Evolutionary conservation across 805 yeast genomes (phyloP).

Genomic region (Candida rishiriensis): DNA sequence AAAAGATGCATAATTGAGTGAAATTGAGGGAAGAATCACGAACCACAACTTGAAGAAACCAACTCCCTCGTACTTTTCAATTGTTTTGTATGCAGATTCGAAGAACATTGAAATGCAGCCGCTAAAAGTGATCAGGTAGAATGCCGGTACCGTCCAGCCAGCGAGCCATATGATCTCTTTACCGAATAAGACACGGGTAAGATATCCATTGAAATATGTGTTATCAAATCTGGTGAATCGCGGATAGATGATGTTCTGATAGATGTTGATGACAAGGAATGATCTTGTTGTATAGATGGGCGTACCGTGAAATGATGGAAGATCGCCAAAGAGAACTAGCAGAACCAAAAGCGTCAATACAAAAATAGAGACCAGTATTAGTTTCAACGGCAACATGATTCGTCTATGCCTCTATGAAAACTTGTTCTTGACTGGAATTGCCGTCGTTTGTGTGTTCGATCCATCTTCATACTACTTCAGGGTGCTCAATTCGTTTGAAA

Average conservation of each 20-base stretch:
- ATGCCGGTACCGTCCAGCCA: slow-evolving; percentile 43
- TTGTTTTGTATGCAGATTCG: slow-evolving; percentile 14
- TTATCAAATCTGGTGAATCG: slow-evolving; percentile 20
- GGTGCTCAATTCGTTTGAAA: neutral
- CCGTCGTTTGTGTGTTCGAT: no score
- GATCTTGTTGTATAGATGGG: slow-evolving; percentile 22
- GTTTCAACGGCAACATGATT: slow-evolving; percentile 1
- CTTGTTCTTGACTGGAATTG: no score
- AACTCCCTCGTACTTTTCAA: slow-evolving; percentile 4
- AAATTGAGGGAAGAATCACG: slow-evolving; percentile 31
- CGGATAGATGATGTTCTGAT: neutral
- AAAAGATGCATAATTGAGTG: slow-evolving; percentile 32
- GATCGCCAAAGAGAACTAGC: slow-evolving; percentile 45
- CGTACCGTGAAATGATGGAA: slow-evolving; percentile 37
- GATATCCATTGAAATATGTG: slow-evolving; percentile 19
- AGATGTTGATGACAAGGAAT: slow-evolving; percentile 8
- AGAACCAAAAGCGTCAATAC: slow-evolving; percentile 13
- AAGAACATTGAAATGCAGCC: slow-evolving; percentile 24
- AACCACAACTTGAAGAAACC: slow-evolving; percentile 11
- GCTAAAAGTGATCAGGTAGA: slow-evolving; percentile 35
- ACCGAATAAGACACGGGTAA: slow-evolving; percentile 10
- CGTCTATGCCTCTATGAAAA: no score
- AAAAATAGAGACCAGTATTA: slow-evolving; percentile 7
- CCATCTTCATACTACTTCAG: no score
- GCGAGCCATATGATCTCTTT: slow-evolving; percentile 11